phyloP scores from a whole-genome alignment of 2,329 filamentous ascomycete genomes.

The Zasmidium cellare region DNA sequence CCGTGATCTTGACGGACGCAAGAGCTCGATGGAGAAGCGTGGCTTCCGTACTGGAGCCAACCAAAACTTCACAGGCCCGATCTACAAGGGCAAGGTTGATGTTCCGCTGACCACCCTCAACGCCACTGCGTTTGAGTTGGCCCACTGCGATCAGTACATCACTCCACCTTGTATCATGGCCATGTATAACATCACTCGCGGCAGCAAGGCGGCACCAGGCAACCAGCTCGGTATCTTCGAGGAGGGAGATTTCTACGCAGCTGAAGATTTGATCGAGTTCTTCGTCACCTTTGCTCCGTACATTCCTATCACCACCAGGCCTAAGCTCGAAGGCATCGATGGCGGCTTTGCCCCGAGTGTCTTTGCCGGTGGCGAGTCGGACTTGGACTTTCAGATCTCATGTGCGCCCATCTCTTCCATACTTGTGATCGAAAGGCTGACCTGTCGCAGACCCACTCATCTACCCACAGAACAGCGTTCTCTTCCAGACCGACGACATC shows the following conservation, averaged over 20 bases:
- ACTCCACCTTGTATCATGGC: constrained; percentile 9
- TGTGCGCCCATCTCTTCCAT: constrained; percentile 41
- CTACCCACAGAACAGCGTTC: constrained; percentile 48
- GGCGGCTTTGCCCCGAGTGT: constrained; percentile 33
- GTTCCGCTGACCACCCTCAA: constrained; percentile 13
- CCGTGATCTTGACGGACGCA: constrained; percentile 10
- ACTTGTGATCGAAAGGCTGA: constrained; percentile 31
- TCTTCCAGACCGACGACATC: constrained; percentile 49
- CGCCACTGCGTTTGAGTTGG: constrained; percentile 10
- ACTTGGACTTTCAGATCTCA: constrained; percentile 14
- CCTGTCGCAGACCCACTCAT: constrained; percentile 41
- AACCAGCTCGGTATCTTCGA: constrained; percentile 52
- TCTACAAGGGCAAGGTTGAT: constrained; percentile 1
- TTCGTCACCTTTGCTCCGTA: constrained; percentile 39
- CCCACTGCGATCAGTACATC: constrained; percentile 26
- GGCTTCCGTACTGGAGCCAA: constrained; percentile 15
- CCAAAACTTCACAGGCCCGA: constrained; percentile 16
- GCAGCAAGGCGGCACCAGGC: constrained; percentile 39
- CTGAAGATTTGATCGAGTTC: constrained; percentile 48
- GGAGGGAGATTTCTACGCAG: constrained; percentile 45
- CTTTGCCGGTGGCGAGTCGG: constrained; percentile 41
- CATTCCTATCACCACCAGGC: constrained; percentile 26
- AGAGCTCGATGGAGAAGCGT: constrained; percentile 19
- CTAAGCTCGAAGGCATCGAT: constrained; percentile 29
- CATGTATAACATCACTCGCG: constrained; percentile 47